A percentile compares a stretch with the other conserved stretches of the same genome.
These are phyloP conservation scores for Mariannaea elegans DNA, from an alignment of 2,329 filamentous ascomycete genomes.

Conservation along the genomic window DNA sequence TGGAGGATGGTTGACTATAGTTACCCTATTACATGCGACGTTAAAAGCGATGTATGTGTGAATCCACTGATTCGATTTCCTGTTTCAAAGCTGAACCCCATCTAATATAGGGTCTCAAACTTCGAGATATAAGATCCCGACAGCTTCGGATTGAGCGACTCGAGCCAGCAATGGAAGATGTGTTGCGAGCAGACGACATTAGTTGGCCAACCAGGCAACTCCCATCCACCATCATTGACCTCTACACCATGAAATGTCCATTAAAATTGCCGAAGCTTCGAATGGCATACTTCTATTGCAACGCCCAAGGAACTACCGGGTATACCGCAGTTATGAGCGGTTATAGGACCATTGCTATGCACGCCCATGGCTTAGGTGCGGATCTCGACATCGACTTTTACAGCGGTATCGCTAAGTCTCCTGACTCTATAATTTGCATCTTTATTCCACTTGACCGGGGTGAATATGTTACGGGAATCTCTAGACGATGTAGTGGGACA, in stretches of 20 bases:
- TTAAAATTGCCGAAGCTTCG: background rate
- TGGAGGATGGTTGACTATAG: too few relatives aligned
- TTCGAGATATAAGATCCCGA: slow-evolving; percentile 16
- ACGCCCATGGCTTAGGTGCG: background rate
- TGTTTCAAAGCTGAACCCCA: too few relatives aligned
- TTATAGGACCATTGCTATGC: background rate
- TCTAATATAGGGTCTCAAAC: background rate
- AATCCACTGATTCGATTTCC: too few relatives aligned
- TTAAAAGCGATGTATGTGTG: too few relatives aligned
- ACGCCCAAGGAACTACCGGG: background rate
- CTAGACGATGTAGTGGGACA: background rate
- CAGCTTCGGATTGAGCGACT: too few relatives aligned
- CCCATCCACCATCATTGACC: background rate
- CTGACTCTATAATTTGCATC: too few relatives aligned
- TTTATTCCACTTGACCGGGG: background rate
- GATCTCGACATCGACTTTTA: background rate
- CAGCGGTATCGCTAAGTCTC: background rate
- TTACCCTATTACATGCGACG: too few relatives aligned
- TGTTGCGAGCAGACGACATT: too few relatives aligned
- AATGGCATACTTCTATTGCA: background rate
- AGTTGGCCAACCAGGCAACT: background rate
- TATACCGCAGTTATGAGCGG: background rate
- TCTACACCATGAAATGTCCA: background rate
- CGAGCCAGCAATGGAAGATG: slow-evolving; percentile 38
- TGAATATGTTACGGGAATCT: background rate